Percentiles rank a stretch among this genome's conserved stretches.
Conservation (phyloP, 78 protist species). For the Acrasis kona region DNA sequence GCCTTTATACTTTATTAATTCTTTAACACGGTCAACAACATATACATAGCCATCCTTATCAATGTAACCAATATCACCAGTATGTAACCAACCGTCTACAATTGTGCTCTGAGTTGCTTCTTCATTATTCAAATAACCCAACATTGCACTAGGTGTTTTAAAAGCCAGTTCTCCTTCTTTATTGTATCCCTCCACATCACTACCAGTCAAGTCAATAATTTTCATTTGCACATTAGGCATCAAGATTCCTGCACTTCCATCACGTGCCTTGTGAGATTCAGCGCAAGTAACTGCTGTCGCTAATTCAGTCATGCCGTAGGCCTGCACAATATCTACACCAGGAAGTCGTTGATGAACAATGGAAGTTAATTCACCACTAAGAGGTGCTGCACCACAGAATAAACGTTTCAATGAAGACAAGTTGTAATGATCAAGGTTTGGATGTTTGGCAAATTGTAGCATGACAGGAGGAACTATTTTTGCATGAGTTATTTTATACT, state of each 20-base stretch:
- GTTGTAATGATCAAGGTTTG: constrained; percentile 48
- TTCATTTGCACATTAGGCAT: neutral
- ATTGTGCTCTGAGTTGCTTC: constrained; percentile 55
- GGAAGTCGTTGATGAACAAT: neutral
- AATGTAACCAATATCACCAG: constrained; percentile 76
- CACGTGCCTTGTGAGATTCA: neutral
- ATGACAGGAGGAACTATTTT: constrained; percentile 72
- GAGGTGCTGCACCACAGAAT: constrained; percentile 77
- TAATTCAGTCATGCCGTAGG: constrained; percentile 75
- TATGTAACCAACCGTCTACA: constrained; percentile 65
- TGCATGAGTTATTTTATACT: constrained; percentile 17
- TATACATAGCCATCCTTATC: constrained; percentile 33
- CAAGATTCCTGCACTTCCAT: constrained; percentile 10
- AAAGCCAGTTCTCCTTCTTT: constrained; percentile 39
- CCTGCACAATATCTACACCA: constrained; percentile 57
- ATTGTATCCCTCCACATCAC: neutral
- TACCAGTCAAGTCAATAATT: neutral
- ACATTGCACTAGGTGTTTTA: constrained; percentile 76
- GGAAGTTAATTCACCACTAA: constrained; percentile 11
- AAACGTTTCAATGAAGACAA: constrained; percentile 31
- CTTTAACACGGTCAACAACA: constrained; percentile 20
- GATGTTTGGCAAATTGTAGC: constrained; percentile 67
- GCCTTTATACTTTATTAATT: constrained; percentile 68
- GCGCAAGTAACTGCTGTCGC: constrained; percentile 38
- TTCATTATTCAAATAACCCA: constrained; percentile 43